Evolutionary conservation across 1,284 basidiomycete species (phyloP), one percentile per base, ranked within the genome.

Genomic region (Moesziomyces sp.): DNA sequence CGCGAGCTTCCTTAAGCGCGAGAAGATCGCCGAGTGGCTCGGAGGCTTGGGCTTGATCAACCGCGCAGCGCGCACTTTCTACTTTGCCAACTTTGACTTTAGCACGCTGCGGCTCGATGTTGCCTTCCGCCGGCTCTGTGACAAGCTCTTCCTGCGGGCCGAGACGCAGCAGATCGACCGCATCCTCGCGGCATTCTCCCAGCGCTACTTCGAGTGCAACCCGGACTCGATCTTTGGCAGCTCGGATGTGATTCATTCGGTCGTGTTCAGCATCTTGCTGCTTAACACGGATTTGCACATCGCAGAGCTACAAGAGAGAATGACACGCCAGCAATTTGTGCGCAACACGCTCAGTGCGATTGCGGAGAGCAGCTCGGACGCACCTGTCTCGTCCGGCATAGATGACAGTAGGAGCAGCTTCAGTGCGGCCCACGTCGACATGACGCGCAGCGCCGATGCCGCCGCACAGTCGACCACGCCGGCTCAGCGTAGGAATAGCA

Each of bases 121-220:
- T 59, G 95, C 96, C 2, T 97, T 99, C 85, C 88, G 95, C 61
- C 89, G 90, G 33, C 86, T 99, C 5, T 98, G 95, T 83, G 89
- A 90, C 23, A 97, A 96, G 84, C 88, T 99, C 4, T 97, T 90
- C 84, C 88, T 99, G 62, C 94, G 94, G 83, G 96, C 91, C 2
- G 96, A 99, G 86, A 97, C 96, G 0, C 97, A 99, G 83, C 95
- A 98, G 85, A 91, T 99, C 42, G 97, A 99, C 85, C 90, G 96
- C 45, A 97, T 99, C 76, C 87, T 99, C 19, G 92, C 92, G 74
- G 91, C 91, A 67, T 98, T 99, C 80, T 92, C 92, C 69, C 87
- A 90, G 47, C 89, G 93, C 9, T 99, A 92, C 85, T 94, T 90
- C 88, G 91, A 94, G 52, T 94, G 93, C 83, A 98, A 99, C 83